Conservation (phyloP, 1,284 basidiomycete species). For the Trichosporon sp. region DNA sequence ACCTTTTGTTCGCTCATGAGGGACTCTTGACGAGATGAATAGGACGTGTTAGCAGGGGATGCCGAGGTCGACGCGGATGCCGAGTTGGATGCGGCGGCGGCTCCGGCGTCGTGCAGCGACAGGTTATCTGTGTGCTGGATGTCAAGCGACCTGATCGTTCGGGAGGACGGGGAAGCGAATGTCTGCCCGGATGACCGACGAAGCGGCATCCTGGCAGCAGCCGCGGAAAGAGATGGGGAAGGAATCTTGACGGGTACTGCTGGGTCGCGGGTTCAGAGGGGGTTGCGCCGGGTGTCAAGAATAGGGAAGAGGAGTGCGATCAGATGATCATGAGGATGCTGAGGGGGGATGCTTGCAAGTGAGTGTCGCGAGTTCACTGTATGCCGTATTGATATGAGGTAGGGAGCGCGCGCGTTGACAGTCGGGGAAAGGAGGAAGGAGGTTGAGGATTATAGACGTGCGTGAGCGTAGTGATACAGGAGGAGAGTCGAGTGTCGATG, state of each 20-base stretch:
- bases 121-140: conserved; percentile 35
- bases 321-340: conserved; percentile 7
- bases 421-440: not conserved
- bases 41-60: not conserved
- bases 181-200: conserved; percentile 35
- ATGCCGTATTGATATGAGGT: not conserved
- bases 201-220: conserved; percentile 31
- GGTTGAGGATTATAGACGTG: conserved; percentile 1
- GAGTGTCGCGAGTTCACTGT: conserved; percentile 14
- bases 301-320: not conserved
- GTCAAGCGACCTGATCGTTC: conserved; percentile 30
- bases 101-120: conserved; percentile 29
- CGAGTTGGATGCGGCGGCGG: conserved; percentile 12
- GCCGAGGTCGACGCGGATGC: not conserved
- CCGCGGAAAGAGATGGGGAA: conserved; percentile 19
- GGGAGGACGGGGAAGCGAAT: conserved; percentile 30
- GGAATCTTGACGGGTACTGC: conserved; percentile 21
- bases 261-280: conserved; percentile 12
- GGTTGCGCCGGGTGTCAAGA: conserved; percentile 14
- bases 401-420: not conserved
- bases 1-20: conserved; percentile 45
- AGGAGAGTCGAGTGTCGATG: not conserved
- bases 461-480: conserved; percentile 6
- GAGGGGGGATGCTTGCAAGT: not conserved
- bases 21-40: conserved; percentile 25